Evolutionary conservation across 192 early-diverging fungal species (phyloP).

Genomic region (Pilobolus umbonatus): DNA sequence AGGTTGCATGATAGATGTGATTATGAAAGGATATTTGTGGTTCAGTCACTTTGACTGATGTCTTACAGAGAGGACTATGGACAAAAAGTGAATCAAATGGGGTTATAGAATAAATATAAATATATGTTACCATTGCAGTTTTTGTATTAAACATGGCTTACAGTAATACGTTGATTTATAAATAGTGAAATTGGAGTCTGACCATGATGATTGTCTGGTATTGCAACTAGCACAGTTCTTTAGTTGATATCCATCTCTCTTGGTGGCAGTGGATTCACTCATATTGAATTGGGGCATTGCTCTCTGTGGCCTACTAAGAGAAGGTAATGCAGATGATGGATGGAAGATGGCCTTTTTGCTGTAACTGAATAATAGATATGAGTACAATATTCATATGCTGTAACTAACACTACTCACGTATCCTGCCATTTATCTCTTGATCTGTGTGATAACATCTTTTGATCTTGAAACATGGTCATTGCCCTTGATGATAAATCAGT

Average conservation of each 20-base stretch:
- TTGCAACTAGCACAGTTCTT: not conserved
- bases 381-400: no score
- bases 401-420: not conserved
- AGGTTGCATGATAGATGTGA: not conserved
- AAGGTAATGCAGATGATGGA: not conserved
- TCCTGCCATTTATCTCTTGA: conserved; percentile 7
- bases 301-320: not conserved
- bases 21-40: conserved; percentile 2
- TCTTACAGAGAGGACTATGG: not conserved
- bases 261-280: no score
- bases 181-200: conserved; percentile 3
- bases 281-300: conserved; percentile 3
- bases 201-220: conserved; percentile 2
- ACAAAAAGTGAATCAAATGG: not conserved
- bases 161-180: conserved; percentile 6
- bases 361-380: not conserved
- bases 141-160: not conserved
- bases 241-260: no score
- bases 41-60: not conserved
- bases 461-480: not conserved
- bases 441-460: not conserved
- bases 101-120: not conserved
- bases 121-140: not conserved
- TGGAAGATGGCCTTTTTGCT: conserved; percentile 3
- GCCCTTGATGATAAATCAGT: not conserved